Evolutionary conservation across 805 yeast species (phyloP).

Genomic region (Pichia pseudocactophila): DNA sequence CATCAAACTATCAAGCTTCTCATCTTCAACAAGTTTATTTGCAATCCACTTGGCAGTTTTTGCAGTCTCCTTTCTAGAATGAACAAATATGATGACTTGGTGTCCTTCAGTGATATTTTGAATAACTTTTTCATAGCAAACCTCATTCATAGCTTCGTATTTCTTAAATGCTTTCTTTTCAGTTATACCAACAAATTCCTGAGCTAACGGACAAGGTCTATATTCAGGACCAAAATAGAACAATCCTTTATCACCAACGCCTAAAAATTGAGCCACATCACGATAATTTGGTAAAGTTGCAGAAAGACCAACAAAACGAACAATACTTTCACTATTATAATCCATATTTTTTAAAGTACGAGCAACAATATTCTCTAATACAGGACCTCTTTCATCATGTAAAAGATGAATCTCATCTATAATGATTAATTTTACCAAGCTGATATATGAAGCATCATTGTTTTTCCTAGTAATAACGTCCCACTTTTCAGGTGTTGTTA

Average conservation of each 20-base stretch:
- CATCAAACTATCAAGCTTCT: conserved; percentile 34
- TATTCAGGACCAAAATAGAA: conserved; percentile 77
- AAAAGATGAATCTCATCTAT: conserved; percentile 89
- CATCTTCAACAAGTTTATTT: conserved; percentile 51
- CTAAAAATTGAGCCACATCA: conserved; percentile 77
- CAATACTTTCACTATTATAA: conserved; percentile 32
- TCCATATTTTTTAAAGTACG: conserved; percentile 49
- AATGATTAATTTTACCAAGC: conserved; percentile 59
- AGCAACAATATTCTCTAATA: conserved; percentile 77
- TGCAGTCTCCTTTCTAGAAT: conserved; percentile 85
- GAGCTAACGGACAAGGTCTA: conserved; percentile 89
- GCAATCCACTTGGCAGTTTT: conserved; percentile 72
- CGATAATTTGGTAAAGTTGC: conserved; percentile 86
- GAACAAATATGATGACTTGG: conserved; percentile 86
- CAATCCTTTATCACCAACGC: conserved; percentile 56
- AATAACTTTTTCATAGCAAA: conserved; percentile 71
- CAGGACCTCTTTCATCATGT: conserved; percentile 95
- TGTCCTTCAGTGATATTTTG: conserved; percentile 56
- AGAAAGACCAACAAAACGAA: conserved; percentile 76
- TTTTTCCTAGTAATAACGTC: conserved; percentile 86
- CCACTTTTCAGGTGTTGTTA: conserved; percentile 97
- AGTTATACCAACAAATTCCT: conserved; percentile 80
- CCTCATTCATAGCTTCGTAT: conserved; percentile 78
- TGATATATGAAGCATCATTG: conserved; percentile 54
- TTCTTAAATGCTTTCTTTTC: conserved; percentile 74